Percentiles rank a stretch among this genome's conserved stretches.
Evolutionary conservation across 768 basidiomycete genomes (phyloP).

Genomic region (Ramaria sp.): DNA sequence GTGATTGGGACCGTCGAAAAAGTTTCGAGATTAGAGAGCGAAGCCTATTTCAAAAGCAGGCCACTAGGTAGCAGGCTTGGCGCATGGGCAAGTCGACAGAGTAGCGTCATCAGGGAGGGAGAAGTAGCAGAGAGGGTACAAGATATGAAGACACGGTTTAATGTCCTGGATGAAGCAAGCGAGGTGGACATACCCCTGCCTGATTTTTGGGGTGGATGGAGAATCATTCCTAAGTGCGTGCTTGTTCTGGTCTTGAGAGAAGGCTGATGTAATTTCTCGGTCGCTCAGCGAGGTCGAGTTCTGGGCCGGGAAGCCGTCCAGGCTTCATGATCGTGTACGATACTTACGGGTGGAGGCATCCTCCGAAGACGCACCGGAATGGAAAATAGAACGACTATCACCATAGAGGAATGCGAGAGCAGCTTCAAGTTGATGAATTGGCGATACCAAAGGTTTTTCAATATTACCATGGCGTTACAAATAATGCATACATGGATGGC

Average conservation of each 20-base stretch:
- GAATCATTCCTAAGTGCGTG: conserved; percentile 80
- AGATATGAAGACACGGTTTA: conserved; percentile 48
- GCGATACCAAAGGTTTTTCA: not conserved
- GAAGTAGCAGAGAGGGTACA: conserved; percentile 55
- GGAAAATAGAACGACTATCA: conserved; percentile 73
- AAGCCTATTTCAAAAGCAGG: conserved; percentile 72
- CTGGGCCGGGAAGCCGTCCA: conserved; percentile 93
- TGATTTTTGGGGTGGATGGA: conserved; percentile 95
- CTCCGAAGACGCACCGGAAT: conserved; percentile 40
- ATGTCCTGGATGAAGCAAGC: conserved; percentile 27
- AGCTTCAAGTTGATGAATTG: not conserved
- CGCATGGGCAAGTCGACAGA: conserved; percentile 92
- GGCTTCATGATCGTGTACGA: conserved; percentile 82
- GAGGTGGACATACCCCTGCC: conserved; percentile 61
- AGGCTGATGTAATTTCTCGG: not conserved
- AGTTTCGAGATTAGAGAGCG: conserved; percentile 58
- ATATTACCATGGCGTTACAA: not conserved
- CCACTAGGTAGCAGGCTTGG: conserved; percentile 81
- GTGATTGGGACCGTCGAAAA: conserved; percentile 82
- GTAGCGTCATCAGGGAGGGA: conserved; percentile 62
- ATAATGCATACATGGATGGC: not conserved
- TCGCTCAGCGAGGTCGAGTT: conserved; percentile 81
- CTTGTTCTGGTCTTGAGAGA: not conserved
- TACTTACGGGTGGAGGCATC: conserved; percentile 49
- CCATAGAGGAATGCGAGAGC: conserved; percentile 34